phyloP scores from a whole-genome alignment of 345 rosid genomes.

The Luvunga scandens region DNA sequence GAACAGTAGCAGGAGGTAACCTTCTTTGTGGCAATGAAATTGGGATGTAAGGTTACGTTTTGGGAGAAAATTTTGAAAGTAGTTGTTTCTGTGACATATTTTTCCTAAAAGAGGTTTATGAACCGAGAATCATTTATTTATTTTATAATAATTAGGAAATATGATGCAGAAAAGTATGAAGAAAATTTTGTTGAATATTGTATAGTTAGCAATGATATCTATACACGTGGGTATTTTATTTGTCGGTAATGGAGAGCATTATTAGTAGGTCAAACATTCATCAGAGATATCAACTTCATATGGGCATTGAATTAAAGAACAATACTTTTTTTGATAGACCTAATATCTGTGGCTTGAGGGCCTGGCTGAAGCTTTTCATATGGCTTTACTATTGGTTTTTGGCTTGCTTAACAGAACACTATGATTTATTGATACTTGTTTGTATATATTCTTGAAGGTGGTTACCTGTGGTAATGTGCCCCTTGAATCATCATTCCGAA shows the following conservation, averaged over 20 bases:
- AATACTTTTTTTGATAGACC: background rate
- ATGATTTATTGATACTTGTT: conserved; percentile 1
- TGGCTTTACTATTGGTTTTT: background rate
- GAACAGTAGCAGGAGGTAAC: too few species aligned
- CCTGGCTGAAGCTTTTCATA: background rate
- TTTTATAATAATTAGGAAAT: background rate
- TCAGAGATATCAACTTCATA: background rate
- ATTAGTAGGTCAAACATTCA: background rate
- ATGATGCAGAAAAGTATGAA: background rate
- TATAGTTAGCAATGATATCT: background rate
- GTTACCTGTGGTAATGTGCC: conserved; percentile 99
- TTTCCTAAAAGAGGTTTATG: background rate
- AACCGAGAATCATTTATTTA: background rate
- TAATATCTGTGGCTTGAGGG: background rate
- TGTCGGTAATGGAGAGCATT: background rate
- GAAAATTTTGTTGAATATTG: background rate
- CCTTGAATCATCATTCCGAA: conserved; percentile 92
- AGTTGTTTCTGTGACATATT: background rate
- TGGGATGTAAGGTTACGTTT: background rate
- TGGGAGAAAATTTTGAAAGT: background rate
- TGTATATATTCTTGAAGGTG: conserved; percentile 47
- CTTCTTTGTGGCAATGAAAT: background rate
- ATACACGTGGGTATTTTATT: background rate
- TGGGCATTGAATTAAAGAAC: background rate
- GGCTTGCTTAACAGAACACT: background rate